Evolutionary conservation across 148 eudicot species (phyloP), one percentile per base, ranked within the genome.

Genomic region (Rheum nobile): DNA sequence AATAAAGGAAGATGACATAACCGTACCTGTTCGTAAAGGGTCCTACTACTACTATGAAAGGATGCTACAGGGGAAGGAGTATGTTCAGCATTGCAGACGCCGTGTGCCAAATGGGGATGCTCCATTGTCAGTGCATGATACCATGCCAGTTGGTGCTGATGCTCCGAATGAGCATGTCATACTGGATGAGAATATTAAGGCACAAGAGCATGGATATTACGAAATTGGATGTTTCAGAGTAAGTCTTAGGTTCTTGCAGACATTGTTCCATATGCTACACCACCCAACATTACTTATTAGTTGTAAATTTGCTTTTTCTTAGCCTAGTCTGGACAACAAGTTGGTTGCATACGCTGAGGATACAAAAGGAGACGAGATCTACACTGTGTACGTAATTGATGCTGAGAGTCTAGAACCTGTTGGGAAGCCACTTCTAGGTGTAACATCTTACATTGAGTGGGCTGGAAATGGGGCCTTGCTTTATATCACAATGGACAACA

Each of bases 311-410:
- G 54, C 59, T 77, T 48, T 41, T 59, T 21, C 79, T 32, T 83
- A 93, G 98, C 91, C 86, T 41, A 91, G 95, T 78, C 97, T 91
- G 55, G 85, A 94, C 77, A 86, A 88, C 72, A 89, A 85, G 80
- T 74, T 91, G 76, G 87, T 94, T n/a, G 98, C 96, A 59, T 94
- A 91, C 83, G 90, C 96, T 17, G 97, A 94, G 79, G 98, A 94
- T 80, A 94, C 93, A 13, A 91, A 89, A 83, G 98, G 98, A 55
- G 85, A 93, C 82, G 98, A 93, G 77, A 89, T 91, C 59, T 88
- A 89, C 74, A 83, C 88, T 26, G 80, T 89, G 72, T 79, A 82
- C 72, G 46, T 91, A 14, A 89, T 89, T 76, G 93, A 94, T 83
- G 83, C 88, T 37, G 88, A 91, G 77, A 88, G 85, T 75, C 79